Conservation (phyloP, 805 yeast species). For the Wickerhamomyces rabaulensis region DNA sequence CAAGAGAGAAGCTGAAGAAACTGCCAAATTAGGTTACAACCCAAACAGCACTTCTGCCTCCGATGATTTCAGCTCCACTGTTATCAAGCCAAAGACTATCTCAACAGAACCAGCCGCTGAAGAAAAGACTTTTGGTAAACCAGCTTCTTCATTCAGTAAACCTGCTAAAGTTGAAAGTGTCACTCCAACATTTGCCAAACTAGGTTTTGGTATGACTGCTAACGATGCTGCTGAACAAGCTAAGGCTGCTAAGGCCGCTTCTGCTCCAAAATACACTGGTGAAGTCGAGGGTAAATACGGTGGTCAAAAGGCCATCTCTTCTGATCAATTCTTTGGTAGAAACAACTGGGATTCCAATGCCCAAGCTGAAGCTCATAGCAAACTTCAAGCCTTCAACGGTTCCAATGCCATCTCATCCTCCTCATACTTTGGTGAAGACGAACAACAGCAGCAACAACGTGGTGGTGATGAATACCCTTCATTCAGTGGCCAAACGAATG, state of each 20-base stretch:
- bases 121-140: slow-evolving; percentile 3
- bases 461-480: slow-evolving; percentile 49
- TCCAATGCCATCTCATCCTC: slow-evolving; percentile 90
- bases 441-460: slow-evolving; percentile 38
- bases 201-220: slow-evolving; percentile 87
- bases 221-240: slow-evolving; percentile 49
- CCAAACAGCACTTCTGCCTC: slow-evolving; percentile 25
- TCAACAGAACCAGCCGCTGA: slow-evolving; percentile 19
- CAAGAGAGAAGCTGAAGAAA: slow-evolving; percentile 71
- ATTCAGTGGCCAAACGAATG: slow-evolving; percentile 72
- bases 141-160: slow-evolving; percentile 7
- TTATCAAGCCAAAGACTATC: slow-evolving; percentile 16
- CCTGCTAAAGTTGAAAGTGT: slow-evolving; percentile 34
- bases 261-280: slow-evolving; percentile 65
- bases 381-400: slow-evolving; percentile 75
- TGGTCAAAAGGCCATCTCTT: slow-evolving; percentile 87
- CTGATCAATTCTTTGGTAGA: slow-evolving; percentile 91
- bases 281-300: slow-evolving; percentile 77
- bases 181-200: slow-evolving; percentile 68
- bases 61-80: slow-evolving; percentile 8
- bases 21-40: slow-evolving; percentile 37
- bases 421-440: slow-evolving; percentile 86
- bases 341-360: slow-evolving; percentile 75
- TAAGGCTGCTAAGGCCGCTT: slow-evolving; percentile 38
- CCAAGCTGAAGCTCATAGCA: slow-evolving; percentile 74